Base-by-base conservation (phyloP, 2,329 filamentous ascomycete genomes). In the Aschersonia sp. region DNA sequence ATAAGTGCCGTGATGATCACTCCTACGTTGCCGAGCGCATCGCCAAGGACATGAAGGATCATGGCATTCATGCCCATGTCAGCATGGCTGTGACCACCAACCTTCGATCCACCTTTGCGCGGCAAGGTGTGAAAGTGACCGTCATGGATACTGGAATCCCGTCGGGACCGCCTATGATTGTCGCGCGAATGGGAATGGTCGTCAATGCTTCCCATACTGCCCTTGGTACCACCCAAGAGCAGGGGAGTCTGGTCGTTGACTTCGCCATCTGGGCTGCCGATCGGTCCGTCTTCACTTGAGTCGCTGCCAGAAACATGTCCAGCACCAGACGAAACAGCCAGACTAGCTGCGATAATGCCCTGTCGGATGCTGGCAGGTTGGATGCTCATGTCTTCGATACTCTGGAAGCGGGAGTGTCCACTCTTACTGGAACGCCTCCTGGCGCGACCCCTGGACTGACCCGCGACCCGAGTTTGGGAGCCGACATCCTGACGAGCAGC, bases 11-110 rank as follows among this genome's bases (percentile, higher is more conserved):
- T 87, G 45, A 74, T 73, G 53, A 94, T 94, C 54, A 94, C 87
- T 56, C 87, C 88, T 47, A 94, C 77, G 59, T 94, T 94, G 54
- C 87, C 88, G 3, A 94, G 75, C 44, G 86, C 86, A 64, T 94
- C 87, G 42, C 88, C 87, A 53, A 94, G 75, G 43, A 85, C 82
- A 57, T 85, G 82, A 31, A 85, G 72, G 50, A 89, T 68, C 70
- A 89, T 83, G 46, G 84, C 85, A 47, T 86, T 85, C 91, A 98
- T 97, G 64, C 95, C 95, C 72, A 98, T 84, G 60, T 98, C 89
- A 50, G 72, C 82, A 61, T 94, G 88, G 52, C 71, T 85, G 63
- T 94, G 88, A 31, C 84, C 79, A 55, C 84, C 79, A 31, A 81
- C 77, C 51, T 78, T 75, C 51, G 78, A 74, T 43, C 55, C 58